Conservation (phyloP, 1,284 basidiomycete genomes). For the Ceratobasidium sp. region DNA sequence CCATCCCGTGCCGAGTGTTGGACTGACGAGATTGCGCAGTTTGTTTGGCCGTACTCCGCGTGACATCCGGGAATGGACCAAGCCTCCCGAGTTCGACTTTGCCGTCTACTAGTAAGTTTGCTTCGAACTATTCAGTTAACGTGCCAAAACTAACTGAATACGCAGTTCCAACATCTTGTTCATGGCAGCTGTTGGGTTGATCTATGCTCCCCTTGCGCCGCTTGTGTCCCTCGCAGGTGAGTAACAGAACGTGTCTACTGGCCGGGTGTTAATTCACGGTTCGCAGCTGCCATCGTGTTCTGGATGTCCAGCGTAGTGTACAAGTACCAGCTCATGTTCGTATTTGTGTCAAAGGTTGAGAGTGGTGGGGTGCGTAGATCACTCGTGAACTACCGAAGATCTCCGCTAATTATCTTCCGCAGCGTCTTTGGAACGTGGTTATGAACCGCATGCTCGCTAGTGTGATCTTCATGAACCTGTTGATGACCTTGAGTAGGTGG, state of each 20-base stretch:
- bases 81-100: slow-evolving; percentile 93
- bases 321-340: slow-evolving; percentile 95
- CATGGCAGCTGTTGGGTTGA: slow-evolving; percentile 85
- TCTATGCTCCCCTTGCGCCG: slow-evolving; percentile 93
- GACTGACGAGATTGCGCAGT: slow-evolving; percentile 56
- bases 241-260: background rate
- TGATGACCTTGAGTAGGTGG: slow-evolving; percentile 86
- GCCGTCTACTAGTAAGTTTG: slow-evolving; percentile 83
- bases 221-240: slow-evolving; percentile 67
- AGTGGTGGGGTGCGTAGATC: slow-evolving; percentile 81
- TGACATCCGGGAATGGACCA: slow-evolving; percentile 95
- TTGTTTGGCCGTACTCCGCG: slow-evolving; percentile 95
- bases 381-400: slow-evolving; percentile 35
- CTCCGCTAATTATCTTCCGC: slow-evolving; percentile 17
- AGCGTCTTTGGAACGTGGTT: slow-evolving; percentile 93
- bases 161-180: slow-evolving; percentile 62
- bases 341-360: slow-evolving; percentile 87
- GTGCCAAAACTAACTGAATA: background rate
- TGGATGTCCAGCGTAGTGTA: slow-evolving; percentile 69
- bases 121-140: background rate
- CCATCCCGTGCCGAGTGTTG: slow-evolving; percentile 17
- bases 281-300: slow-evolving; percentile 78
- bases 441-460: slow-evolving; percentile 84
- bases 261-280: slow-evolving; percentile 50
- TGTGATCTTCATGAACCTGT: slow-evolving; percentile 81